phyloP scores from a whole-genome alignment of 1,139 yeast species.

The Meyerozyma smithsonii region DNA sequence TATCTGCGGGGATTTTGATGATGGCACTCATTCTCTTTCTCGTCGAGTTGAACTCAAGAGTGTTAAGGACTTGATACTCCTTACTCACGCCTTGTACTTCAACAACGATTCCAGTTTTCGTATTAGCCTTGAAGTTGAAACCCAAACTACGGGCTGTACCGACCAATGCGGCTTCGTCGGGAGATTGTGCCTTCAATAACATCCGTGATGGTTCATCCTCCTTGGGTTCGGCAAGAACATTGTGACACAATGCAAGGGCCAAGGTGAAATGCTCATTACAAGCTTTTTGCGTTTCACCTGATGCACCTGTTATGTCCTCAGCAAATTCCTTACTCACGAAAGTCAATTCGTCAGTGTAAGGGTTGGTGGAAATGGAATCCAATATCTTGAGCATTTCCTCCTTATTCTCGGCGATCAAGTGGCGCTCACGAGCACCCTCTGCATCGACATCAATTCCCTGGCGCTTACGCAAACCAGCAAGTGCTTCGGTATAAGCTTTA shows the following conservation, averaged over 20 bases:
- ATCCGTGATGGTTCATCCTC: constrained; percentile 32
- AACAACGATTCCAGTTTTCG: constrained; percentile 41
- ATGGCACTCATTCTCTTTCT: constrained; percentile 85
- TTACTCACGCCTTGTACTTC: constrained; percentile 39
- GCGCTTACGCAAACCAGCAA: constrained; percentile 54
- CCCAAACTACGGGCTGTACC: constrained; percentile 58
- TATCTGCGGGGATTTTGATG: constrained; percentile 48
- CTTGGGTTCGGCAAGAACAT: constrained; percentile 50
- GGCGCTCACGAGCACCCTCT: constrained; percentile 39
- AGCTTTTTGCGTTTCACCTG: constrained; percentile 28
- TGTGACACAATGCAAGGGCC: constrained; percentile 53
- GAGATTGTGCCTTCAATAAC: constrained; percentile 54
- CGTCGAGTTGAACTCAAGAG: constrained; percentile 51
- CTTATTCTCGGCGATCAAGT: constrained; percentile 33
- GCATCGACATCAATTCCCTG: constrained; percentile 50
- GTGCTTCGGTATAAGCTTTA: constrained; percentile 58
- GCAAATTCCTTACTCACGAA: constrained; percentile 46
- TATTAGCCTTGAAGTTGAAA: constrained; percentile 42
- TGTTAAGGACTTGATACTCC: constrained; percentile 45
- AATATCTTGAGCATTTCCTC: constrained; percentile 32
- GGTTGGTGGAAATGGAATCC: constrained; percentile 14
- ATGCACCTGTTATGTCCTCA: constrained; percentile 28
- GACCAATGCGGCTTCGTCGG: constrained; percentile 62
- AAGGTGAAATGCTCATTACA: constrained; percentile 49
- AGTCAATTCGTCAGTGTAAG: constrained; percentile 38